Conservation (phyloP, 371 early-diverging fungal species). For the Saksenaea vasiformis region DNA sequence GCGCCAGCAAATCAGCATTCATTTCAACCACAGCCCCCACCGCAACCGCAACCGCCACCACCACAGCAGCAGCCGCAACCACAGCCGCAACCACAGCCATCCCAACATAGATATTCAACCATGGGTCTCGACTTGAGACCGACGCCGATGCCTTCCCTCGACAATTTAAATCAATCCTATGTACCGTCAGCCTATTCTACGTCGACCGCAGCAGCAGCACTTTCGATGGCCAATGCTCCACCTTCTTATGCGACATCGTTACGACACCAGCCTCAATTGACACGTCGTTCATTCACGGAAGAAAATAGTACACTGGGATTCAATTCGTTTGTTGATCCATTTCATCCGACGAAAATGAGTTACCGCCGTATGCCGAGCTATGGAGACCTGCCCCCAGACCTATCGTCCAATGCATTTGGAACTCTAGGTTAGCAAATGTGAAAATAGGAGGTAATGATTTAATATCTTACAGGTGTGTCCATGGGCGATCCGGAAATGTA, state of each 20-base stretch:
- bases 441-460: constrained; percentile 1
- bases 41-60: constrained; percentile 12
- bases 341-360: not conserved
- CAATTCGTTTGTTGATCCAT: not conserved
- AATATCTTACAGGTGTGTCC: not conserved
- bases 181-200: not conserved
- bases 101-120: not conserved
- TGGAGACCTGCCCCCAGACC: not conserved
- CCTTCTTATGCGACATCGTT: not conserved
- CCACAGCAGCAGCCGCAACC: not conserved
- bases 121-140: not conserved
- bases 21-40: constrained; percentile 3
- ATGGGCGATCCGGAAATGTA: not conserved
- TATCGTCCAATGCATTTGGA: not conserved
- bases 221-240: not conserved
- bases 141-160: not conserved
- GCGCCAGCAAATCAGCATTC: not conserved
- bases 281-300: not conserved
- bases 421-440: not conserved
- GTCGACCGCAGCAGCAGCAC: constrained; percentile 1
- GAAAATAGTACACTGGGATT: not conserved
- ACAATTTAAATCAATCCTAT: not conserved
- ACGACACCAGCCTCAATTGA: not conserved
- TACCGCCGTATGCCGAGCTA: not conserved
- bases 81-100: constrained; percentile 2